These are phyloP conservation scores for Neophaeococcomyces mojaviensis DNA, from an alignment of 2,329 filamentous ascomycete genomes.

Conservation along the genomic window DNA sequence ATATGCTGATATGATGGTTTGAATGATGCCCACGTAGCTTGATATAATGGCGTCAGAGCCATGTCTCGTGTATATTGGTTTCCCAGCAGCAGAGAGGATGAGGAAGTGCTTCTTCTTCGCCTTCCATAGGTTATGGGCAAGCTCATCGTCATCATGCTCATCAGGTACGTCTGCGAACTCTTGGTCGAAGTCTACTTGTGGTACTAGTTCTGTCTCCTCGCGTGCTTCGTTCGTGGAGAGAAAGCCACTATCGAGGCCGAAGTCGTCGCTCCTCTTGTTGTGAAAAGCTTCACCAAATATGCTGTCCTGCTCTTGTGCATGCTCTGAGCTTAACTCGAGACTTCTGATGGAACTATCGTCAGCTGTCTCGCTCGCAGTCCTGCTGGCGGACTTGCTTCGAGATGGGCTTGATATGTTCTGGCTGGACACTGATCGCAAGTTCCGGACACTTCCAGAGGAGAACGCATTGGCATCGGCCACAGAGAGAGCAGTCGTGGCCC, in stretches of 20 bases:
- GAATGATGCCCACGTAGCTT: slow-evolving; percentile 86
- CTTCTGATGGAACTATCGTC: slow-evolving; percentile 45
- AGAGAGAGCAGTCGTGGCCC: slow-evolving; percentile 77
- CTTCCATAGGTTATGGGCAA: slow-evolving; percentile 69
- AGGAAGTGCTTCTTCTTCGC: slow-evolving; percentile 94
- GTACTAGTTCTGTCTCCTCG: slow-evolving; percentile 47
- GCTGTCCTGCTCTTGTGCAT: slow-evolving; percentile 69
- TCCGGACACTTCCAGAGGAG: slow-evolving; percentile 54
- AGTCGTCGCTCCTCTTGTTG: slow-evolving; percentile 30
- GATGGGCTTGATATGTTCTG: slow-evolving; percentile 25
- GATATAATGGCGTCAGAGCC: slow-evolving; percentile 86
- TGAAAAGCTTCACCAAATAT: slow-evolving; percentile 64
- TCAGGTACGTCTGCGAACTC: slow-evolving; percentile 61
- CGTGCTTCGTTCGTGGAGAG: not conserved
- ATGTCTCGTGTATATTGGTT: slow-evolving; percentile 94
- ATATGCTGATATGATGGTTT: slow-evolving; percentile 97
- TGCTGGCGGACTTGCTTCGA: slow-evolving; percentile 34
- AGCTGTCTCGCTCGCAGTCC: slow-evolving; percentile 42
- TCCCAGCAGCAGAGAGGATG: slow-evolving; percentile 90
- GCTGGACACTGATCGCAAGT: slow-evolving; percentile 54
- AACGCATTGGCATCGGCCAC: slow-evolving; percentile 72
- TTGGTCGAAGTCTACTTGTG: slow-evolving; percentile 50
- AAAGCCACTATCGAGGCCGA: slow-evolving; percentile 14
- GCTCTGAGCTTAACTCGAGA: slow-evolving; percentile 47
- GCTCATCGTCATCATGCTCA: slow-evolving; percentile 46